Base-by-base conservation (phyloP, 1,284 basidiomycete species). In the Xanthoconium separans region DNA sequence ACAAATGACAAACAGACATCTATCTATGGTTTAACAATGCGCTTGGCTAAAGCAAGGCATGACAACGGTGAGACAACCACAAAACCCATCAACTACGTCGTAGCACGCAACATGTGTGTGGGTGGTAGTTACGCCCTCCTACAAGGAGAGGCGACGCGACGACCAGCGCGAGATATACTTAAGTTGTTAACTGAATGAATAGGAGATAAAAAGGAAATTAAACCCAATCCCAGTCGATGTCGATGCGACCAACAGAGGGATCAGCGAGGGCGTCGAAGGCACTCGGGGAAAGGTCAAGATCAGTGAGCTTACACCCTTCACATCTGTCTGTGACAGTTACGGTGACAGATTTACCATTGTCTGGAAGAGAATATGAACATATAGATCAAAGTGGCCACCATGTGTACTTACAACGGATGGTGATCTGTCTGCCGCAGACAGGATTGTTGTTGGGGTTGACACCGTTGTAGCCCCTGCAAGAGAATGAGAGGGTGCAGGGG, bases 381-480 rank as follows among this genome's bases (percentile, higher is more conserved):
- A 18, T 2, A 22, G 20, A 4, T 20, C 13, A 41, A 27, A 37
- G 8, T 47, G 30, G 29, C 47, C 22, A 46, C 22, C 33, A 45
- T 0, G 41, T 16, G 3, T 9, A 47, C 30, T 57, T 51, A 84
- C 84, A 85, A 13, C 53, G 66, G 11, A 74, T 77, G 1, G 47
- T 70, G 58, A 86, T 67, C 50, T 70, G 61, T 63, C 69, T 76
- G 60, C 70, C 69, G 65, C 86, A 89, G 50, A 89, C 64, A 27
- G 85, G 84, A 70, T 89, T 88, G 44, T 55, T 58, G 69, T 89
- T 89, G 46, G 85, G 82, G 71, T 89, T 80, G 13, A 36, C 72
- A 31, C 74, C 74, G 36, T 69, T 53, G 62, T 80, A 82, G 12
- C 75, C 77, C 48, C 83, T 85, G 59, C 39, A 43, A 24, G 37